A percentile compares a stretch with the other conserved stretches of the same genome.
Conservation (phyloP, 2,329 filamentous ascomycete genomes). For the Colletotrichum cereale region DNA sequence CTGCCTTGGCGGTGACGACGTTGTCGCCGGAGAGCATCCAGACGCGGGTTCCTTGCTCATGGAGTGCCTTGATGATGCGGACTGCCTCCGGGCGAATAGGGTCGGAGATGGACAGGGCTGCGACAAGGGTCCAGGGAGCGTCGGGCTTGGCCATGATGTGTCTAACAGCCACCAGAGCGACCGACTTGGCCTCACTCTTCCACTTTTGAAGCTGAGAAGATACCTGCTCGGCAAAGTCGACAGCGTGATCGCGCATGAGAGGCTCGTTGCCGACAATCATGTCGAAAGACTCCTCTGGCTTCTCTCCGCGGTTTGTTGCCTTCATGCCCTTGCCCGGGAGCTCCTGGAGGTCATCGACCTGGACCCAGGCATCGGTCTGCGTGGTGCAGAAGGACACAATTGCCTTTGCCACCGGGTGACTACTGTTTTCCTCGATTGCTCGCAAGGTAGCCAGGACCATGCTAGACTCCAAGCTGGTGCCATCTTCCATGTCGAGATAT, state of each 20-base stretch:
- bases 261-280: constrained; percentile 80
- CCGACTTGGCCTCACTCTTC: constrained; percentile 74
- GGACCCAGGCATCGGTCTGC: constrained; percentile 47
- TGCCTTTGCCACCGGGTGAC: constrained; percentile 80
- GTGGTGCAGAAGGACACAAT: constrained; percentile 72
- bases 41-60: constrained; percentile 75
- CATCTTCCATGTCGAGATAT: constrained; percentile 51
- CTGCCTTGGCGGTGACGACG: constrained; percentile 82
- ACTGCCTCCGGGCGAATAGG: constrained; percentile 81
- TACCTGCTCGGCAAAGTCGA: constrained; percentile 54
- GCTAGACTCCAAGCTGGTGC: constrained; percentile 30
- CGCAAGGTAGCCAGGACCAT: constrained; percentile 67
- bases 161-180: constrained; percentile 69
- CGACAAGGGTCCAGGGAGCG: constrained; percentile 64
- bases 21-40: constrained; percentile 98
- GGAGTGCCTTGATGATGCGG: constrained; percentile 73
- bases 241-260: constrained; percentile 68
- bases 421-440: constrained; percentile 77
- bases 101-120: constrained; percentile 83
- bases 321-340: constrained; percentile 79
- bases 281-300: constrained; percentile 53
- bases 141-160: constrained; percentile 30
- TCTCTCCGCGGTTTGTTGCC: constrained; percentile 59
- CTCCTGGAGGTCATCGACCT: constrained; percentile 68
- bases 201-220: constrained; percentile 61